Conservation (phyloP, 345 rosid species). For the Clausena lansium region DNA sequence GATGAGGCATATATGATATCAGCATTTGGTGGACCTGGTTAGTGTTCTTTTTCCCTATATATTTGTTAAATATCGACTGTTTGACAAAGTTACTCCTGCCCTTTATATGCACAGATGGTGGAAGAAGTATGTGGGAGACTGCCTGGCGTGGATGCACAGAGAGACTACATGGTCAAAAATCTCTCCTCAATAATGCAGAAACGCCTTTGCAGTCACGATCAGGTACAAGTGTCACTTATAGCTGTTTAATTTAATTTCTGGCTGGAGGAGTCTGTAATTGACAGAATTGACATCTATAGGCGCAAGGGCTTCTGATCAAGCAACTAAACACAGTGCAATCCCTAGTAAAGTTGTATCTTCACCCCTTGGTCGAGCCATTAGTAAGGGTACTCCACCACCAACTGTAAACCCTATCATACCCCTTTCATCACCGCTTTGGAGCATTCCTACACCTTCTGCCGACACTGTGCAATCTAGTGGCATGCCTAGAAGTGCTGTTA, state of each 20-base stretch:
- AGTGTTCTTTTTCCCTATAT: slow-evolving; percentile 23
- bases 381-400: slow-evolving; percentile 55
- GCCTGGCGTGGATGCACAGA: slow-evolving; percentile 67
- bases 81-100: slow-evolving; percentile 17
- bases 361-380: slow-evolving; percentile 45
- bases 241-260: background rate
- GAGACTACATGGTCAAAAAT: slow-evolving; percentile 56
- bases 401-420: slow-evolving; percentile 54
- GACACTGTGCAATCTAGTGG: slow-evolving; percentile 56
- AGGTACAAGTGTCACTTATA: slow-evolving; percentile 41
- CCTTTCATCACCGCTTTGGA: slow-evolving; percentile 87
- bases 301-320: slow-evolving; percentile 47
- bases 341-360: slow-evolving; percentile 51
- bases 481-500: slow-evolving; percentile 56
- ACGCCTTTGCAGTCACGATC: slow-evolving; percentile 65
- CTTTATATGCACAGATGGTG: slow-evolving; percentile 57
- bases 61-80: slow-evolving; percentile 2
- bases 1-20: slow-evolving; percentile 98
- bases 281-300: slow-evolving; percentile 29
- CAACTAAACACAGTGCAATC: slow-evolving; percentile 40
- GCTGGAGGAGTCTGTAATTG: slow-evolving; percentile 15
- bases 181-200: slow-evolving; percentile 45
- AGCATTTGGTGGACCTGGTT: slow-evolving; percentile 94
- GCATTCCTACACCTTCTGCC: slow-evolving; percentile 51
- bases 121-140: slow-evolving; percentile 80